phyloP scores from a whole-genome alignment of 106 monocot genomes.

The Platanthera zijinensis region DNA sequence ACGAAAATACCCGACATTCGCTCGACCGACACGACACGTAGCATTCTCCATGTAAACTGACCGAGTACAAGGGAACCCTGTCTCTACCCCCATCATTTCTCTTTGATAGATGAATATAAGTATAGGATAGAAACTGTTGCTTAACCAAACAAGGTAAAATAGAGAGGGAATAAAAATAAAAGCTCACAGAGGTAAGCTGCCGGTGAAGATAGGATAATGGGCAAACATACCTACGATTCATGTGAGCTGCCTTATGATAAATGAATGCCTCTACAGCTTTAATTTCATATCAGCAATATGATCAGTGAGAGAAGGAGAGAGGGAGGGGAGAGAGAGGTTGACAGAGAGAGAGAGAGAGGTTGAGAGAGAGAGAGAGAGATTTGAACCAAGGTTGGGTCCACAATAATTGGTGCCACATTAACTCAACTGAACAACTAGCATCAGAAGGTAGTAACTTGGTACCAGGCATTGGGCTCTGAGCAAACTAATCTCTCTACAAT shows the following conservation, averaged over 20 bases:
- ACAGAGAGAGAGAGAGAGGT: not conserved
- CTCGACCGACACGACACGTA: no score
- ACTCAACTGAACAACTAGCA: not conserved
- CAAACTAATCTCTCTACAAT: not conserved
- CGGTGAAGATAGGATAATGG: not conserved
- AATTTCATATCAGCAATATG: not conserved
- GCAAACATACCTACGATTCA: not conserved
- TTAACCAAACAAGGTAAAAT: not conserved
- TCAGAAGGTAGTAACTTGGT: slow-evolving; percentile 4
- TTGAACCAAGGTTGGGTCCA: not conserved
- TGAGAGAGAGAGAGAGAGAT: not conserved
- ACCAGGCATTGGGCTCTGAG: not conserved
- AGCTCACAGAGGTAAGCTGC: not conserved
- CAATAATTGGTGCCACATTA: slow-evolving; percentile 2
- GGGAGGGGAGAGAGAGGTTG: not conserved
- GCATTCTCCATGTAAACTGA: no score
- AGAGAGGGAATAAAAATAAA: not conserved
- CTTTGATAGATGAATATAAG: not conserved
- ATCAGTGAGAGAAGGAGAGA: not conserved
- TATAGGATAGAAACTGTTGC: not conserved
- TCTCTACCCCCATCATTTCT: no score
- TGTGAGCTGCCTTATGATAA: not conserved
- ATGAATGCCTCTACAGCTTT: not conserved
- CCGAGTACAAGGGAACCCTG: no score
- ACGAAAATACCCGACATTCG: no score